phyloP scores from a whole-genome alignment of 73 alveolate species.

The Breviolum minutum region DNA sequence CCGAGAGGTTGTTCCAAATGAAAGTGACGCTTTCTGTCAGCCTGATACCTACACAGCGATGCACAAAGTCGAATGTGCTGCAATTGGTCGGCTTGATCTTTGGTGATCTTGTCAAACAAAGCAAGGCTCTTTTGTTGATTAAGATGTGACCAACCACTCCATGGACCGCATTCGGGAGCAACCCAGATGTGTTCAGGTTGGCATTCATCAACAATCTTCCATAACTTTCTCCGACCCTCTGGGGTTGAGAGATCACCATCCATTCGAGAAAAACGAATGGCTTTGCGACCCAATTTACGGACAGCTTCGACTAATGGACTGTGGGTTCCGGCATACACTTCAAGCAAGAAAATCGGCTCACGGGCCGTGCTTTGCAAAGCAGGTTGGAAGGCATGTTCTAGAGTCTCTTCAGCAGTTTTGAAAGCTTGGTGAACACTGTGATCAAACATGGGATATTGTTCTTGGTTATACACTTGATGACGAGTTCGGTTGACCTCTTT shows the following conservation, averaged over 20 bases:
- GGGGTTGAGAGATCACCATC: not conserved
- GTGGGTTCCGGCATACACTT: not conserved
- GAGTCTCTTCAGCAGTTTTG: not conserved
- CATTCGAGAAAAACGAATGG: not conserved
- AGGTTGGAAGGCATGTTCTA: not conserved
- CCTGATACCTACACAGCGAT: not conserved
- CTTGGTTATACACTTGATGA: not conserved
- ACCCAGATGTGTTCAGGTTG: not conserved
- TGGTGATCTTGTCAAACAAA: not conserved
- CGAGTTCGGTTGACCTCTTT: not conserved
- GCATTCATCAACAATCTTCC: not conserved
- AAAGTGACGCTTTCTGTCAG: not conserved
- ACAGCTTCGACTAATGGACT: not conserved
- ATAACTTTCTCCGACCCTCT: not conserved
- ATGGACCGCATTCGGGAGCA: not conserved
- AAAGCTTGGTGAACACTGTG: not conserved
- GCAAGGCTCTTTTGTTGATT: not conserved
- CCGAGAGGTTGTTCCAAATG: not conserved
- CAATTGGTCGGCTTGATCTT: not conserved
- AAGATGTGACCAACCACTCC: not conserved
- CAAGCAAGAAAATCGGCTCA: not conserved
- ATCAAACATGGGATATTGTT: not conserved
- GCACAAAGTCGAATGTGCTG: not conserved
- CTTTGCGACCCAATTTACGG: not conserved
- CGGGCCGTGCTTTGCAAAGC: not conserved